phyloP scores from a whole-genome alignment of 345 rosid genomes.

The Pistacia vera region DNA sequence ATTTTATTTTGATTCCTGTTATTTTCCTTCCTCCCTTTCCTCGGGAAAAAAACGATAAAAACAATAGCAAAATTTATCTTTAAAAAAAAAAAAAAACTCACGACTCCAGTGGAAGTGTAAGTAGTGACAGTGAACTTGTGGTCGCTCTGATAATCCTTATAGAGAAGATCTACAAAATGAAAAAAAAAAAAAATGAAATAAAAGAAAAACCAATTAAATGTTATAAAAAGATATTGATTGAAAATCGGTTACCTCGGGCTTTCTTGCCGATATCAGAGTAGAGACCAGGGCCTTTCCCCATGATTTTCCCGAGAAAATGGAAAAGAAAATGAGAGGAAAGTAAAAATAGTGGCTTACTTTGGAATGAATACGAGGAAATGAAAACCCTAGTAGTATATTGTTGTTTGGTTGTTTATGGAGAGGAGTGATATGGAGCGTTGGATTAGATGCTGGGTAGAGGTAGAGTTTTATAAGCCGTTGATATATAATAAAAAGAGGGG shows the following conservation, averaged over 20 bases:
- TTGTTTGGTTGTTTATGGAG: neutral
- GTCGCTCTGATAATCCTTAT: slow-evolving; percentile 87
- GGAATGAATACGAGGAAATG: neutral
- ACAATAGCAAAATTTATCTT: neutral
- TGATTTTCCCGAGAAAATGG: slow-evolving; percentile 40
- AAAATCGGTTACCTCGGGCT: slow-evolving; percentile 63
- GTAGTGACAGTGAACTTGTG: slow-evolving; percentile 91
- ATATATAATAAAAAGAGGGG: neutral
- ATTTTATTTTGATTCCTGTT: neutral
- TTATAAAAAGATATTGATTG: neutral
- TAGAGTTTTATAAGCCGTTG: slow-evolving; percentile 22
- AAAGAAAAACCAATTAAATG: neutral
- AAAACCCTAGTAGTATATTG: slow-evolving; percentile 10
- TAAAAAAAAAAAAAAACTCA: slow-evolving; percentile 43
- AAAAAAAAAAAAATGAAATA: neutral
- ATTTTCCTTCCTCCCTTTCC: neutral
- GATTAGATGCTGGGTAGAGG: slow-evolving; percentile 14
- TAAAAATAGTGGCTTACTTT: neutral
- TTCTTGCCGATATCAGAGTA: slow-evolving; percentile 93
- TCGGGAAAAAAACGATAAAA: neutral
- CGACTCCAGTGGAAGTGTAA: slow-evolving; percentile 70
- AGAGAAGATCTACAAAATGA: slow-evolving; percentile 67
- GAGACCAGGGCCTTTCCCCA: slow-evolving; percentile 96
- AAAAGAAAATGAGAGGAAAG: neutral
- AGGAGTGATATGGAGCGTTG: slow-evolving; percentile 26